Base-by-base conservation (phyloP, 2,329 filamentous ascomycete species). In the Xenoacremonium recifei region DNA sequence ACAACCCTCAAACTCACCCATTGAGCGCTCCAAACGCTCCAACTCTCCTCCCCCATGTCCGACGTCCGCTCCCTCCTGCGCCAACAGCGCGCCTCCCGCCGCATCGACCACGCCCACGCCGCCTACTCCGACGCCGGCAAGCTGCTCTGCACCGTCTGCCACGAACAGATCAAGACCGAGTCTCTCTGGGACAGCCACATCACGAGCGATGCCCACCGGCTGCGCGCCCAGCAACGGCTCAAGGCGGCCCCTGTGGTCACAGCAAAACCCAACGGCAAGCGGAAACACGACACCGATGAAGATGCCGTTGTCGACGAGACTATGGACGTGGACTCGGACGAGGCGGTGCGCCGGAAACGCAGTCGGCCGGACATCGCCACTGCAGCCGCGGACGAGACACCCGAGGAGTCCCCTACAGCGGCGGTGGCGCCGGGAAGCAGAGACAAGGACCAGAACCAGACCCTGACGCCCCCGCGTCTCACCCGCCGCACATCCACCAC, bases 61-160 rank as follows among this genome's bases (percentile, higher is more conserved):
- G 88, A 95, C 65, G 84, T 89, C 19, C 85, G 89, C 55, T 80
- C 87, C 25, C 79, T 95, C 36, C 77, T 95, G 44, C 86, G 87
- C 54, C 85, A 84, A 58, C 86, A 92, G 65, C 82, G 88, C 51
- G 81, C 82, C 42, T 79, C 85, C 48, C 82, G 89, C 43, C 80
- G 85, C 50, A 82, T 91, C 56, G 76, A 82, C 38, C 84, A 89
- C 55, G 80, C 84, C 4, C 73, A 84, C 54, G 83, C 84, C 31
- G 70, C 75, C 40, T 89, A 89, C 67, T 81, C 83, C 5, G 76
- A 81, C 49, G 72, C 79, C 12, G 85, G 85, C 47, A 83, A 80
- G 56, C 76, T 89, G 1, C 67, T 81, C 20, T 90, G 86, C 67
- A 77, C 75, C 46, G 65, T 85, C 18, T 90, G 86, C 59, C 79